A percentile compares a stretch with the other conserved stretches of the same genome.
Conservation (phyloP, 2,329 filamentous ascomycete genomes). For the Capronia americana region DNA sequence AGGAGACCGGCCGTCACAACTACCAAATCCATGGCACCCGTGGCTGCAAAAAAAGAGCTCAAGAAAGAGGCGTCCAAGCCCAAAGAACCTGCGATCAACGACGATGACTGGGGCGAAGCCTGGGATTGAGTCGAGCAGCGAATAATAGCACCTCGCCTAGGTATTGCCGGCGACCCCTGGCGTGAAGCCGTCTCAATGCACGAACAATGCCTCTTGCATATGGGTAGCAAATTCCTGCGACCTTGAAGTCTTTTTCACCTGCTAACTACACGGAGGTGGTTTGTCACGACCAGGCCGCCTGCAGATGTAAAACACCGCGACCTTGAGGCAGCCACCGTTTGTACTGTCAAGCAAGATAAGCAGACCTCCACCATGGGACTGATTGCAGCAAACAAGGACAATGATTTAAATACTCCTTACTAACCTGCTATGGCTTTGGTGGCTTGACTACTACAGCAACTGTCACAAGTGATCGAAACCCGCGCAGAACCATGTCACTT, state of each 20-base stretch:
- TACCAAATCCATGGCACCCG: slow-evolving; percentile 55
- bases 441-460: neutral
- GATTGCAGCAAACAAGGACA: slow-evolving; percentile 3
- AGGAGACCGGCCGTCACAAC: slow-evolving; percentile 46
- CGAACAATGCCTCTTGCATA: neutral
- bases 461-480: neutral
- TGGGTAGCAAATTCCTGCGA: neutral
- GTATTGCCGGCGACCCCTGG: neutral
- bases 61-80: slow-evolving; percentile 50
- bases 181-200: neutral
- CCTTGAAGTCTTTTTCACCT: neutral
- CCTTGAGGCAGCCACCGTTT: neutral
- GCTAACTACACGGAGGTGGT: neutral
- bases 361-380: neutral
- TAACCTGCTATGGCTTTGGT: neutral
- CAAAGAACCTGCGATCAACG: slow-evolving; percentile 37
- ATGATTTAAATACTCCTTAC: slow-evolving; percentile 1
- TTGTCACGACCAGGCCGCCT: neutral
- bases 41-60: slow-evolving; percentile 67
- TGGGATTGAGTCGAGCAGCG: slow-evolving; percentile 48
- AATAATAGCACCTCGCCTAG: neutral
- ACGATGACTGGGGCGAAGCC: slow-evolving; percentile 58
- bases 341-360: neutral
- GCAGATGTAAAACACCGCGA: neutral
- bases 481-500: slow-evolving; percentile 1